Evolutionary conservation across 768 basidiomycete species (phyloP), one percentile per base, ranked within the genome.

Genomic region (Pulveroboletus frians): DNA sequence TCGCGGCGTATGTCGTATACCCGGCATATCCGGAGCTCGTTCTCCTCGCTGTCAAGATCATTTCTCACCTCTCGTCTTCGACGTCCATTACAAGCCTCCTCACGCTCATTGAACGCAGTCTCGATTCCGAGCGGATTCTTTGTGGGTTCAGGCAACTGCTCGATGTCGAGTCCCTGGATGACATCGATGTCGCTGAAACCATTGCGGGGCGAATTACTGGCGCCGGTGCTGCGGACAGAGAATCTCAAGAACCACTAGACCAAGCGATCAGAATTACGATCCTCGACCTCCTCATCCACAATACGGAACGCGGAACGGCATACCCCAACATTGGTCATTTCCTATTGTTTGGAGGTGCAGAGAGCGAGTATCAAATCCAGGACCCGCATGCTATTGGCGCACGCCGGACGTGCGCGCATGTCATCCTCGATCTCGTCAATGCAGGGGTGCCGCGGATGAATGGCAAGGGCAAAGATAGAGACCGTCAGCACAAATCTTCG

Each of bases 261-360:
- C 84, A 92, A 53, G 81, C 85, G 0, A 88, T 86, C 46, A 71
- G 89, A 32, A 70, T 87, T 1, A 81, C 87, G 0, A 82, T 89
- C 5, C 78, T 98, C 41, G 84, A 94, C 53, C 71, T 98, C 10
- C 75, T 98, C 46, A 79, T 91, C 36, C 80, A 81, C 49, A 88
- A 85, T 51, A 92, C 92, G 0, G 71, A 77, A n/a, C 64, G 69
- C 0, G 76, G 72, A 38, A 69, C 77, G 9, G 68, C 80, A 0
- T 89, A 81, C 56, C 92, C 93, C 6, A 96, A 93, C 58, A 61
- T 95, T 17, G 87, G 88, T 0, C 93, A 96, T 67, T 88, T 90
- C 69, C 71, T 97, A 10, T 76, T 96, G 18, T 89, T 94, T 58
- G 87, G 88, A 18, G 72, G 76, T 3, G 65, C 74, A 2, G 73